phyloP scores from a whole-genome alignment of 2,329 filamentous ascomycete genomes.

The Penicillium expansum region DNA sequence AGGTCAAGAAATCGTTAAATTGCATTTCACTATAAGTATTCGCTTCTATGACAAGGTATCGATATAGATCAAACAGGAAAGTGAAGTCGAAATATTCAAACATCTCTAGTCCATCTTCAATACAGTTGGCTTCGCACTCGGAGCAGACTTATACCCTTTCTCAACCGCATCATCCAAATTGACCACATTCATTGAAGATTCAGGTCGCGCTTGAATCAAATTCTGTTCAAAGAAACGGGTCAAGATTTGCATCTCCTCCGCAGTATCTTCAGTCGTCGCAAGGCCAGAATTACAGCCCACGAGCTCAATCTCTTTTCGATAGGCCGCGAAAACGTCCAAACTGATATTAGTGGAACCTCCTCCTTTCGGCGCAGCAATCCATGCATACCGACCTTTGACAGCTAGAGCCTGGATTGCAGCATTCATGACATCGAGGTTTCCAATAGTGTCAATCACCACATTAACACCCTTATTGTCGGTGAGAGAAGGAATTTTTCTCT shows the following conservation, averaged over 20 bases:
- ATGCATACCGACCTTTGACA: constrained; percentile 24
- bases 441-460: constrained; percentile 30
- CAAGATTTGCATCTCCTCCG: constrained; percentile 11
- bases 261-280: constrained; percentile 11
- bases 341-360: constrained; percentile 6
- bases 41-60: background rate
- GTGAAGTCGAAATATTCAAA: background rate
- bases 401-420: constrained; percentile 24
- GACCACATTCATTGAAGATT: constrained; percentile 8
- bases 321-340: constrained; percentile 21
- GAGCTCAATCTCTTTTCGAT: constrained; percentile 20
- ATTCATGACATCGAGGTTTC: constrained; percentile 26
- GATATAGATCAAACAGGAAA: background rate
- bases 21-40: too few species aligned
- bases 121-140: background rate
- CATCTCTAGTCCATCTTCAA: background rate
- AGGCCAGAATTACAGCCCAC: constrained; percentile 20
- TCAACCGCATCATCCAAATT: constrained; percentile 11
- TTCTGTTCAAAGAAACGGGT: constrained; percentile 14
- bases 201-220: constrained; percentile 9
- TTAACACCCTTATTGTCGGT: constrained; percentile 17
- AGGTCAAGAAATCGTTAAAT: too few species aligned
- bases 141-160: background rate
- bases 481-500: constrained; percentile 1
- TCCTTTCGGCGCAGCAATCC: constrained; percentile 26